Conservation (phyloP, 805 yeast species). For the Yarrowia sp. region DNA sequence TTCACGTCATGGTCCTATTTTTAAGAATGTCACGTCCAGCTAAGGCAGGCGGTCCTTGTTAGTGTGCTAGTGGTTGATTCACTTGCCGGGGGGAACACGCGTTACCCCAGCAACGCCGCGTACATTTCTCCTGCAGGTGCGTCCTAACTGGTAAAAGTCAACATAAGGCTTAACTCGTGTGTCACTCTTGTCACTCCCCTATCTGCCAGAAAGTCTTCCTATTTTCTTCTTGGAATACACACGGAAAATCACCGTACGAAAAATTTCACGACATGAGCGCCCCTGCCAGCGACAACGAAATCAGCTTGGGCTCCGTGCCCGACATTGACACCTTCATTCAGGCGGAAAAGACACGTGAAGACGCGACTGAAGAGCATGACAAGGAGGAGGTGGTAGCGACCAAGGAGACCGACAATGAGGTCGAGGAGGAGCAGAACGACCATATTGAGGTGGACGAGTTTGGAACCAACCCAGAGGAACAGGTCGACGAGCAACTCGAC, state of each 20-base stretch:
- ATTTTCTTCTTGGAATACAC: background rate
- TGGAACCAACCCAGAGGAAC: background rate
- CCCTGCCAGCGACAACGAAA: background rate
- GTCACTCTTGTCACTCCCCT: constrained; percentile 12
- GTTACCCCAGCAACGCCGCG: background rate
- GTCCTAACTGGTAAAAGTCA: constrained; percentile 11
- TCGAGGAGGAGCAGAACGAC: background rate
- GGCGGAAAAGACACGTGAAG: constrained; percentile 8
- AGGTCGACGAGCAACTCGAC: background rate
- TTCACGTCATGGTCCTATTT: too few species aligned
- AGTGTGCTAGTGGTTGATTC: too few species aligned
- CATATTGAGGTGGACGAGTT: background rate
- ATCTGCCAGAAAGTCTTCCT: background rate
- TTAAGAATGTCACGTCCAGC: too few species aligned
- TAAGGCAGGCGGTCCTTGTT: too few species aligned
- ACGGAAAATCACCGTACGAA: background rate
- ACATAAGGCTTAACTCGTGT: background rate
- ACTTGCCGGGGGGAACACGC: too few species aligned
- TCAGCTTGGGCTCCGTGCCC: constrained; percentile 8
- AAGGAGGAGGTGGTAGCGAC: background rate
- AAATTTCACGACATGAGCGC: background rate
- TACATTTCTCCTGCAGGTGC: background rate
- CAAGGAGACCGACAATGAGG: background rate
- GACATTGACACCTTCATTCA: constrained; percentile 3
- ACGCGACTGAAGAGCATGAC: background rate